Evolutionary conservation across 2,329 filamentous ascomycete genomes (phyloP).

Genomic region (Colletotrichum sp.): DNA sequence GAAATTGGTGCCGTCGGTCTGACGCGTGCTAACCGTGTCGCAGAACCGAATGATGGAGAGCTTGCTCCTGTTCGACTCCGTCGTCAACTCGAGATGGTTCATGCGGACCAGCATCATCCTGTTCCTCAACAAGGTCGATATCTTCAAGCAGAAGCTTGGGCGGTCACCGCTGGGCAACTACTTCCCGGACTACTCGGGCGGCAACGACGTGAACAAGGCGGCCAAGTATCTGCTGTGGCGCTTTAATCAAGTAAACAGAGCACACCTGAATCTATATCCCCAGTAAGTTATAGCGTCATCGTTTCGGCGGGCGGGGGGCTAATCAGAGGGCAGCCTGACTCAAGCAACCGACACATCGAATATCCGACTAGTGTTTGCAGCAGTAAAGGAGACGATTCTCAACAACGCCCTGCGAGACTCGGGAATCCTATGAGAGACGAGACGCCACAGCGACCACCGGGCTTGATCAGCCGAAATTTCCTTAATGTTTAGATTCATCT

Average conservation of each 20-base stretch:
- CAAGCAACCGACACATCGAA: slow-evolving; percentile 99
- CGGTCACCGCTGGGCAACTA: slow-evolving; percentile 92
- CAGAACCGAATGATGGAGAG: slow-evolving; percentile 99
- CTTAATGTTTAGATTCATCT: slow-evolving; percentile 21
- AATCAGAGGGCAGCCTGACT: slow-evolving; percentile 70
- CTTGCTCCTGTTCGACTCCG: slow-evolving; percentile 93
- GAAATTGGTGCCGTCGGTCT: not conserved
- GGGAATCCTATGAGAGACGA: slow-evolving; percentile 76
- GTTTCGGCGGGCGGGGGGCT: not conserved
- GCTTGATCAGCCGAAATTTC: not conserved
- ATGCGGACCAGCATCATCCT: slow-evolving; percentile 98
- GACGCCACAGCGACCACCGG: not conserved
- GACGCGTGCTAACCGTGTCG: slow-evolving; percentile 16
- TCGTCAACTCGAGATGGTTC: slow-evolving; percentile 99
- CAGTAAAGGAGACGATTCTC: slow-evolving; percentile 97
- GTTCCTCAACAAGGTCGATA: slow-evolving; percentile 98
- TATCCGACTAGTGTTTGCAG: slow-evolving; percentile 95
- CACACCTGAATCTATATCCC: slow-evolving; percentile 94
- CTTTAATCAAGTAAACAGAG: slow-evolving; percentile 97
- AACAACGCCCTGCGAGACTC: slow-evolving; percentile 99
- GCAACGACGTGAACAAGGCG: slow-evolving; percentile 96
- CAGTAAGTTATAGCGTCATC: slow-evolving; percentile 71
- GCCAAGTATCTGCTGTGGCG: slow-evolving; percentile 98
- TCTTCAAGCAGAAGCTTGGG: slow-evolving; percentile 93
- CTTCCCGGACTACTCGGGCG: slow-evolving; percentile 97